Conservation (phyloP, 2,329 filamentous ascomycete species). For the Eutypa lata region DNA sequence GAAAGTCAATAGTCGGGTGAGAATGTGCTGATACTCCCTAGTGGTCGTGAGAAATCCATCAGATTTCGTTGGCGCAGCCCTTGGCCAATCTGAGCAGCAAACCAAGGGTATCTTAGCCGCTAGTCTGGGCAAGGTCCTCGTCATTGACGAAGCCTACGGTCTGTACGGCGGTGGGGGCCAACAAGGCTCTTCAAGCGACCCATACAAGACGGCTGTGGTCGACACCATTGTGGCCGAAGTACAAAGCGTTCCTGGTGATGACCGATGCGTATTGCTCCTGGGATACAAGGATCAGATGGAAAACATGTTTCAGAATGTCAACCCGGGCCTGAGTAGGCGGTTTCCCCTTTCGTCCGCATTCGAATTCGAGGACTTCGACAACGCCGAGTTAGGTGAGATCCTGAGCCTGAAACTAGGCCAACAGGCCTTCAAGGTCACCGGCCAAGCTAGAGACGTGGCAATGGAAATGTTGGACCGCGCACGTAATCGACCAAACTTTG, state of each 20-base stretch:
- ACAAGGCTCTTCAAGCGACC: slow-evolving; percentile 3
- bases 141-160: slow-evolving; percentile 63
- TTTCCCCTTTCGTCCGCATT: slow-evolving; percentile 57
- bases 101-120: slow-evolving; percentile 56
- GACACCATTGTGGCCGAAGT: slow-evolving; percentile 62
- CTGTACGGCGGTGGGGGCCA: slow-evolving; percentile 33
- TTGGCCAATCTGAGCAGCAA: slow-evolving; percentile 54
- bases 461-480: slow-evolving; percentile 47
- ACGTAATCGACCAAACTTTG: slow-evolving; percentile 55
- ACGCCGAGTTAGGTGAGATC: slow-evolving; percentile 48
- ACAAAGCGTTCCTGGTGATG: slow-evolving; percentile 57
- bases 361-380: slow-evolving; percentile 55
- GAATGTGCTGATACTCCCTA: not conserved
- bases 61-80: slow-evolving; percentile 53
- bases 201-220: slow-evolving; percentile 34
- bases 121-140: slow-evolving; percentile 55
- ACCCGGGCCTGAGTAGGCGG: slow-evolving; percentile 55
- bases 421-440: slow-evolving; percentile 42
- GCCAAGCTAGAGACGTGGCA: slow-evolving; percentile 42
- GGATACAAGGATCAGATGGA: slow-evolving; percentile 60
- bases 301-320: slow-evolving; percentile 58
- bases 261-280: slow-evolving; percentile 59
- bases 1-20: not conserved
- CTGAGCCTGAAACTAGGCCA: slow-evolving; percentile 51
- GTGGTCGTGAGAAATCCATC: slow-evolving; percentile 57